phyloP scores from a whole-genome alignment of 768 basidiomycete genomes.

The Boletus vermiculosoides region DNA sequence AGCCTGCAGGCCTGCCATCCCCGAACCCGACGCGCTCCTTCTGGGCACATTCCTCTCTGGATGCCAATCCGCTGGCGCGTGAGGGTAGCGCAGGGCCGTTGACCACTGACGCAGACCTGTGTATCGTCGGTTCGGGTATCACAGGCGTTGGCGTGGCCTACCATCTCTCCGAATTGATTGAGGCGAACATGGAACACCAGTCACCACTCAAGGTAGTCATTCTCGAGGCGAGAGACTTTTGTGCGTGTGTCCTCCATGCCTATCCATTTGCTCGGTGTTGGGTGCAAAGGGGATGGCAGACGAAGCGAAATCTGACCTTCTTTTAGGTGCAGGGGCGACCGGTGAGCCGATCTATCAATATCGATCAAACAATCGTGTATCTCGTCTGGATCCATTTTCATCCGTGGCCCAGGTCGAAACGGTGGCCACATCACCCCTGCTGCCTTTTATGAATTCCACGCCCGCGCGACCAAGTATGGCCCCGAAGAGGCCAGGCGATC shows the following conservation, averaged over 20 bases:
- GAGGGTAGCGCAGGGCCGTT: conserved; percentile 64
- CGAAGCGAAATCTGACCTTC: not conserved
- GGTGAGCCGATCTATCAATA: conserved; percentile 38
- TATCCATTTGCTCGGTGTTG: not conserved
- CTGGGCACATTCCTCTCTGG: conserved; percentile 59
- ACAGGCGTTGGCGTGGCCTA: conserved; percentile 76
- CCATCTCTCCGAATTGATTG: conserved; percentile 50
- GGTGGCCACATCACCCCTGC: conserved; percentile 70
- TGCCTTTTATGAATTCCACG: conserved; percentile 46
- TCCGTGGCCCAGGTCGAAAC: conserved; percentile 57
- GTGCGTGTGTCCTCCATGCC: conserved; percentile 43
- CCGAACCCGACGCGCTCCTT: conserved; percentile 67
- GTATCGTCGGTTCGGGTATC: conserved; percentile 78
- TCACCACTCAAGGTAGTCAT: conserved; percentile 52
- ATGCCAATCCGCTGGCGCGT: conserved; percentile 63
- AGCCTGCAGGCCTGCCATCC: conserved; percentile 46
- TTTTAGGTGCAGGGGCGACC: conserved; percentile 70
- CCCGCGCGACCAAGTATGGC: conserved; percentile 41
- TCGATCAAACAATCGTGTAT: not conserved
- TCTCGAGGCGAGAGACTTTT: conserved; percentile 84
- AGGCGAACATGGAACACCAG: not conserved
- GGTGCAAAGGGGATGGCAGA: not conserved
- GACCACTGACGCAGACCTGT: conserved; percentile 64
- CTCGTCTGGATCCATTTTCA: not conserved
- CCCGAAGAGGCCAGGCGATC: conserved; percentile 53